A percentile compares a stretch with the other conserved stretches of the same genome.
phyloP scores from a whole-genome alignment of 495 filamentous ascomycete genomes.

The Durotheca rogersii region DNA sequence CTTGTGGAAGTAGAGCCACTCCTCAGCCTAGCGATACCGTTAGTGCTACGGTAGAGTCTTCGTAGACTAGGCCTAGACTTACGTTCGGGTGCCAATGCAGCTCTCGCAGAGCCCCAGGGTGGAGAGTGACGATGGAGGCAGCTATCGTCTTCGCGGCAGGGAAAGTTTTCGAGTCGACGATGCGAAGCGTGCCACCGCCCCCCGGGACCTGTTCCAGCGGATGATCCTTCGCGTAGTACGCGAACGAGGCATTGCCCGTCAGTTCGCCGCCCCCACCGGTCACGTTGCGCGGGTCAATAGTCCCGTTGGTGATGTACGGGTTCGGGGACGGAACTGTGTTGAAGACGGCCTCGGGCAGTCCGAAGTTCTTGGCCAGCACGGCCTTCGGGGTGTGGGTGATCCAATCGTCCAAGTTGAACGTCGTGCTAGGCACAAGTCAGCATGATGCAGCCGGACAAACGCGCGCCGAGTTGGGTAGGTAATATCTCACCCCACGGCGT shows the following conservation, averaged over 20 bases:
- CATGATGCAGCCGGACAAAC: not conserved
- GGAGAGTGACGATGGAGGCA: conserved; percentile 58
- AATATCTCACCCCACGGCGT: conserved; percentile 41
- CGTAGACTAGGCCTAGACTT: too few species aligned
- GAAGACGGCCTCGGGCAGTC: conserved; percentile 57
- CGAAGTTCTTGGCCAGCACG: conserved; percentile 66
- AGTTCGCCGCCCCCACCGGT: conserved; percentile 51
- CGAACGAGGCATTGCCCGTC: conserved; percentile 57
- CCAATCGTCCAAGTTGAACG: conserved; percentile 67
- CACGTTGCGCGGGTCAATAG: conserved; percentile 48
- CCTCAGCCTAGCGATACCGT: conserved; percentile 51
- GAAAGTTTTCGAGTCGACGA: conserved; percentile 64
- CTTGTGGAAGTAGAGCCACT: conserved; percentile 67
- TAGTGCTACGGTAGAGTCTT: too few species aligned
- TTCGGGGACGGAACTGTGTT: conserved; percentile 55
- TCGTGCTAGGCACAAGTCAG: conserved; percentile 43
- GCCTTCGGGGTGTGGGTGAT: conserved; percentile 60
- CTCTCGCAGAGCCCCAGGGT: conserved; percentile 62
- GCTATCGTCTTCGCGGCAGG: conserved; percentile 61
- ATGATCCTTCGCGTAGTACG: conserved; percentile 55
- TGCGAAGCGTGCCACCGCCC: conserved; percentile 57
- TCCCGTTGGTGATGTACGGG: conserved; percentile 62
- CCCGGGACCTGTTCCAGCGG: conserved; percentile 55
- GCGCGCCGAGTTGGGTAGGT: too few species aligned
- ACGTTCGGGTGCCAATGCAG: conserved; percentile 71